phyloP scores from a whole-genome alignment of 2,329 filamentous ascomycete genomes.

The Neofusicoccum sp. region DNA sequence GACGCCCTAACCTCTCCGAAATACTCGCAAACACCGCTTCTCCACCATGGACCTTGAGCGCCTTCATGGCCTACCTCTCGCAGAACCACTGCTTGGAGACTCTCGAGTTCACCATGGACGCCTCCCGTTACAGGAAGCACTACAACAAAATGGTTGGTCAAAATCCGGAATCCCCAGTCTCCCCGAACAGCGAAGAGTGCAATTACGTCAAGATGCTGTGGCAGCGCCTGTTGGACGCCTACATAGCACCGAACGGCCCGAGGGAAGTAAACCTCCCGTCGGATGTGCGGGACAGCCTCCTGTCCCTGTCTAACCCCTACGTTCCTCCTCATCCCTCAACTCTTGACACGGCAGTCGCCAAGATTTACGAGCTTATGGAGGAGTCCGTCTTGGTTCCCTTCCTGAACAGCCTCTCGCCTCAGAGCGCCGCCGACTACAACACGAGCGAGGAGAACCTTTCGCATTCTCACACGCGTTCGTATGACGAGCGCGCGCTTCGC shows the following conservation, averaged over 20 bases:
- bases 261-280: slow-evolving; percentile 89
- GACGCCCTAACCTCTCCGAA: slow-evolving; percentile 74
- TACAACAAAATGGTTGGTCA: slow-evolving; percentile 59
- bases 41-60: slow-evolving; percentile 83
- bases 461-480: slow-evolving; percentile 39
- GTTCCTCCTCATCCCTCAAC: slow-evolving; percentile 71
- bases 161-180: slow-evolving; percentile 45
- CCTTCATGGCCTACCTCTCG: slow-evolving; percentile 94
- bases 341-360: slow-evolving; percentile 77
- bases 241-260: slow-evolving; percentile 80
- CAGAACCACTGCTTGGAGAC: slow-evolving; percentile 97
- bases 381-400: slow-evolving; percentile 93
- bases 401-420: slow-evolving; percentile 64
- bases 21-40: slow-evolving; percentile 84
- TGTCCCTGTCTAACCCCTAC: slow-evolving; percentile 59
- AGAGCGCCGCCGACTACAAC: slow-evolving; percentile 48
- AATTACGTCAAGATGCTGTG: slow-evolving; percentile 78
- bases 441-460: slow-evolving; percentile 40
- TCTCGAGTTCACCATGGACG: slow-evolving; percentile 93
- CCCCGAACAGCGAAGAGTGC: slow-evolving; percentile 56
- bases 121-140: slow-evolving; percentile 75
- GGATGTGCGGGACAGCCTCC: slow-evolving; percentile 76
- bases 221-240: slow-evolving; percentile 84
- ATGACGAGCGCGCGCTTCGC: slow-evolving; percentile 42
- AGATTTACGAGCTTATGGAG: slow-evolving; percentile 95